Evolutionary conservation across 225 moss, liverwort and hornwort genomes (phyloP).

Genomic region (Bryum argenteum): DNA sequence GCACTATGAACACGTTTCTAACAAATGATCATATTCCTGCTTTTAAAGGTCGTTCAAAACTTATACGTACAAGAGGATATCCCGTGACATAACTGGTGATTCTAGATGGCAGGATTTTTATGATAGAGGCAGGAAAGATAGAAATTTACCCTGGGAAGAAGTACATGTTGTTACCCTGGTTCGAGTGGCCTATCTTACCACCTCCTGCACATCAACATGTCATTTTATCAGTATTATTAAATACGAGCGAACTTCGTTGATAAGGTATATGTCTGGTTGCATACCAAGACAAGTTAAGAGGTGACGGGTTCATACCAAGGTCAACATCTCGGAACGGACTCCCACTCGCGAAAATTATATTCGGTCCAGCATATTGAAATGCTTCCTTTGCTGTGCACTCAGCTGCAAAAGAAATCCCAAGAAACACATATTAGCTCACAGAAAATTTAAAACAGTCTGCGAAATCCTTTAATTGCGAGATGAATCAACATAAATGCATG

Average conservation of each 20-base stretch:
- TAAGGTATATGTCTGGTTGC: conserved; percentile 1
- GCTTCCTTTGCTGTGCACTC: conserved; percentile 98
- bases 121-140: conserved; percentile 8
- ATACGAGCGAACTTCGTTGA: not conserved
- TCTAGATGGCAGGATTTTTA: not conserved
- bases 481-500: conserved; percentile 21
- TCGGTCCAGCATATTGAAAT: conserved; percentile 73
- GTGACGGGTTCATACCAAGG: conserved; percentile 53
- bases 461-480: not conserved
- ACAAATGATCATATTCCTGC: not conserved
- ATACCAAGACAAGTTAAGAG: conserved; percentile 15
- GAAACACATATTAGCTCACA: conserved; percentile 9
- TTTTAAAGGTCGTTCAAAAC: not conserved
- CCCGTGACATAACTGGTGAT: not conserved
- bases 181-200: conserved; percentile 84
- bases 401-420: conserved; percentile 51
- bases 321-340: conserved; percentile 97
- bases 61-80: conserved; percentile 4
- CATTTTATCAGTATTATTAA: conserved; percentile 8
- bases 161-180: conserved; percentile 99
- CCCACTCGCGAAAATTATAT: conserved; percentile 95
- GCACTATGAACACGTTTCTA: not conserved
- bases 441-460: not conserved
- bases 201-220: conserved; percentile 53
- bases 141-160: conserved; percentile 80